Evolutionary conservation across 1,284 basidiomycete species (phyloP), one percentile per base, ranked within the genome.

Genomic region (Apiotrichum laibachii): DNA sequence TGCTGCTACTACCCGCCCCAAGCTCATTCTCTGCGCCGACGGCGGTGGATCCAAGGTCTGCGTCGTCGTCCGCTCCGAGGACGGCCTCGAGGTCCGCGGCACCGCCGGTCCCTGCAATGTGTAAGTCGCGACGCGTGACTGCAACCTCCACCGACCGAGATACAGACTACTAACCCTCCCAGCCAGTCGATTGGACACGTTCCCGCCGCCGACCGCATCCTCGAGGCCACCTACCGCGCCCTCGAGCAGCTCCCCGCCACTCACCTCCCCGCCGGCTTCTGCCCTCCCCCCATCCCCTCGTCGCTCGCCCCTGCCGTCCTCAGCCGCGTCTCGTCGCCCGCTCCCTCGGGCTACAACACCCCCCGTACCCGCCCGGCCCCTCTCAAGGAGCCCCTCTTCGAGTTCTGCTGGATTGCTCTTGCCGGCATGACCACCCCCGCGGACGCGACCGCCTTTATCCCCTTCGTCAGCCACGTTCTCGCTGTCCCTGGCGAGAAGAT

Each of bases 11-110:
- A 31, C 26, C 26, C 57, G 50, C 52, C 67, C 68, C 6, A 58
- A 57, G 19, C 64, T 76, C 35, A 67, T 74, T 40, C 65, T 69
- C 51, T 69, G 68, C 42, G 70, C 68, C 34, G 73, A 76, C 61
- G 72, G 72, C 40, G 73, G 74, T 22, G 74, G 74, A 37, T 70
- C 69, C 22, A 76, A 76, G 57, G 70, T 76, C 44, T 67, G 61
- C 48, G 72, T 76, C 34, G 71, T 73, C 22, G 67, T 76, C 15
- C 64, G 72, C 19, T 56, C 66, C 18, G 46, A 52, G 19, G 72
- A 74, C 50, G 74, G 74, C 12, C 11, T 71, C 19, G 72, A 76
- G 61, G 71, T 68, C 12, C 66, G 72, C 52, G 74, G 72, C 18
- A 62, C 58, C 16, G 72, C 70, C 19, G 74, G 74, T 8, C 72